These are phyloP conservation scores for Adansonia rubrostipa DNA, from an alignment of 441 rosid genomes.

Conservation along the genomic window DNA sequence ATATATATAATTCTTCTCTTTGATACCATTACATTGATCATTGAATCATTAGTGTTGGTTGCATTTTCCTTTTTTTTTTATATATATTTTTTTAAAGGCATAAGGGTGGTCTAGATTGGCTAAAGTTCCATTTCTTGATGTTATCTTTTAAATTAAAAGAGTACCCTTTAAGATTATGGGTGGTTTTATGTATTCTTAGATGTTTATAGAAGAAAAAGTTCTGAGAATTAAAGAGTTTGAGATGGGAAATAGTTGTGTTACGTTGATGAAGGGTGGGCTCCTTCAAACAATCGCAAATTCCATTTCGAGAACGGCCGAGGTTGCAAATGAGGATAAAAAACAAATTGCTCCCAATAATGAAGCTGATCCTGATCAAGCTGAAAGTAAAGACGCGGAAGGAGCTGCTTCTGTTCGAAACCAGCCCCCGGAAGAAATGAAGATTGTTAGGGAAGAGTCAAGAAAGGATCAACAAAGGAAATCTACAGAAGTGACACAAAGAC, in stretches of 20 bases:
- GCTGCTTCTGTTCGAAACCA: slow-evolving; percentile 33
- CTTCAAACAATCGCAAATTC: slow-evolving; percentile 46
- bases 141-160: neutral
- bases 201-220: neutral
- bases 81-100: neutral
- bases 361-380: neutral
- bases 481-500: slow-evolving; percentile 26
- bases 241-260: slow-evolving; percentile 67
- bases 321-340: slow-evolving; percentile 13
- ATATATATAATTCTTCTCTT: neutral
- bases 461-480: slow-evolving; percentile 24
- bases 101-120: slow-evolving; percentile 13
- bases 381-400: slow-evolving; percentile 33
- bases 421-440: slow-evolving; percentile 54
- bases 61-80: neutral
- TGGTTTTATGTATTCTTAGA: neutral
- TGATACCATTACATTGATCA: slow-evolving; percentile 9
- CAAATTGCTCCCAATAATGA: slow-evolving; percentile 8
- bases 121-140: neutral
- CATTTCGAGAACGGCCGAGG: slow-evolving; percentile 26
- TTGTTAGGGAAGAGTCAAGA: slow-evolving; percentile 49
- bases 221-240: slow-evolving; percentile 34
- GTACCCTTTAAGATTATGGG: neutral
- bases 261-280: slow-evolving; percentile 42
- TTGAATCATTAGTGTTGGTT: neutral